Base-by-base conservation (phyloP, 768 basidiomycete species). In the Punctularia strigosozonata region DNA sequence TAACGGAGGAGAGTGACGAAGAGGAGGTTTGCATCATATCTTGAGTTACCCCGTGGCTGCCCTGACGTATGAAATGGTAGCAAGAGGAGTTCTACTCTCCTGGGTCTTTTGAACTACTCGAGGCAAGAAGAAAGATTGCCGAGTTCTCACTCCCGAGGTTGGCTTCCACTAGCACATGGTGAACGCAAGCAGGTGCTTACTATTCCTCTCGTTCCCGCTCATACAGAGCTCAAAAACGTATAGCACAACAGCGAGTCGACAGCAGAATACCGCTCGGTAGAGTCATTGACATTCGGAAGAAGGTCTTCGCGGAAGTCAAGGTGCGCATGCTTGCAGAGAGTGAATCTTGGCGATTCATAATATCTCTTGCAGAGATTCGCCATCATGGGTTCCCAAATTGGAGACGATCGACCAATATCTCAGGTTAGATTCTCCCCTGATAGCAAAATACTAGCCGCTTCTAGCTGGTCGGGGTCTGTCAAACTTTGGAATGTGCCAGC, bases 351-450 rank as follows among this genome's bases (percentile, higher is more conserved):
- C 25, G 2, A 26, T 25, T 26, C 1, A 26, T 18, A 21, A 13
- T 21, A 7, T 15, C 7, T 25, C 38, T 2, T 22, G 1, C 49
- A 92, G 88, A 85, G 79, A 59, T 91, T 86, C 58, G 69, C 77
- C 35, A 94, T 91, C 51, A 75, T 98, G 32, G 95, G 95, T 18
- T 97, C 95, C 0, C 94, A 98, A 69, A 91, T 98, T 48, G 95
- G 91, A 39, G 95, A 97, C 57, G 91, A 95, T 48, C 74, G 95
- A 31, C 91, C 95, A 1, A 76, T 98, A 46, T 83, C 90, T 2
- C 80, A 85, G 62, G 87, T 97, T 21, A 82, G 95, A 26, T 98
- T 98, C 58, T 77, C 94, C 3, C 95, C 95, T 6, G 85, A 97
- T 55, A 84, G 82, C 55, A 61, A 85, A 51, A 69, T 84, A 42